phyloP scores from a whole-genome alignment of 805 yeast genomes.

The Candida andamanensis region DNA sequence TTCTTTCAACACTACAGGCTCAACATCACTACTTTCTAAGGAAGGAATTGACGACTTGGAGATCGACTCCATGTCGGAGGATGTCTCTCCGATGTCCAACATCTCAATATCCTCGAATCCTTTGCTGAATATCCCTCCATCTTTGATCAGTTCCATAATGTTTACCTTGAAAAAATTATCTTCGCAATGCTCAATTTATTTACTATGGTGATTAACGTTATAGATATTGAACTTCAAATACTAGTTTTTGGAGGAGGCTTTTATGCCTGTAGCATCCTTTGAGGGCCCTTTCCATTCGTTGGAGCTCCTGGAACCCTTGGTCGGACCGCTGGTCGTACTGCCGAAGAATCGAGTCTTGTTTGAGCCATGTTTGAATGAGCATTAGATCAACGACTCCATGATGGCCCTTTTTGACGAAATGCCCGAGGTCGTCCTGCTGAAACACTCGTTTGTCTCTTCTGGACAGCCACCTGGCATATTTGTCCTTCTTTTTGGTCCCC shows the following conservation, averaged over 20 bases:
- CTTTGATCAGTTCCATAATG: neutral
- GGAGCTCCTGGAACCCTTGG: conserved; percentile 3
- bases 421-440: conserved; percentile 13
- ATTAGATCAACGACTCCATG: conserved; percentile 15
- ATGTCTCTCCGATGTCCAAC: conserved; percentile 37
- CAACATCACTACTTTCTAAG: conserved; percentile 5
- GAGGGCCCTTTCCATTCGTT: conserved; percentile 7
- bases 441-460: conserved; percentile 10
- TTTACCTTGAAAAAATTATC: too few relatives aligned
- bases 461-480: conserved; percentile 8
- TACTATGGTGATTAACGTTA: neutral
- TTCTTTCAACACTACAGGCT: conserved; percentile 40
- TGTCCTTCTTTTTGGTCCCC: conserved; percentile 8
- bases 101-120: conserved; percentile 38
- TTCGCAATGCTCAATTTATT: neutral
- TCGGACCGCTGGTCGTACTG: conserved; percentile 1
- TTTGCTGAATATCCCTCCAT: conserved; percentile 6
- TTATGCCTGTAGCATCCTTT: conserved; percentile 13
- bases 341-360: conserved; percentile 6
- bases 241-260: conserved; percentile 10
- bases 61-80: conserved; percentile 24
- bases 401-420: conserved; percentile 6
- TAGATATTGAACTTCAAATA: conserved; percentile 8
- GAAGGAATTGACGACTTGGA: conserved; percentile 14
- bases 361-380: conserved; percentile 14